phyloP scores from a whole-genome alignment of 2,329 filamentous ascomycete genomes.

The Stagonosporopsis chrysanthemi region DNA sequence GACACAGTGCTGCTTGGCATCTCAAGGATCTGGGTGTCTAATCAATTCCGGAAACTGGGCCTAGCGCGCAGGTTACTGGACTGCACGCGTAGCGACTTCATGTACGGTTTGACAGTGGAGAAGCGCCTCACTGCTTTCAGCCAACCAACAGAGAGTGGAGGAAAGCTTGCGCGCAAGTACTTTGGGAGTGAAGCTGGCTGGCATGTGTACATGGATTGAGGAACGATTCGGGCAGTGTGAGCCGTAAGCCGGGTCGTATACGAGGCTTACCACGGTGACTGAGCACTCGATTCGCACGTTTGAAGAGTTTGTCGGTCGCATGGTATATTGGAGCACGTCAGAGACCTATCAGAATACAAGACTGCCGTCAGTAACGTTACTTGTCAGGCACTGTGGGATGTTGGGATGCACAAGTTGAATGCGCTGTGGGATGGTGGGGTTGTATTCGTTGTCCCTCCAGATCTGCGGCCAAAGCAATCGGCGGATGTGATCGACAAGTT shows the following conservation, averaged over 20 bases:
- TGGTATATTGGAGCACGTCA: background rate
- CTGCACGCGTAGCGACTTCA: conserved; percentile 62
- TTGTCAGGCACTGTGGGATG: conserved; percentile 12
- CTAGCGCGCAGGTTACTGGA: conserved; percentile 66
- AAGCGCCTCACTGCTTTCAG: conserved; percentile 68
- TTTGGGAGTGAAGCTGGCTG: conserved; percentile 63
- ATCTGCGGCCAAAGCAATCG: conserved; percentile 28
- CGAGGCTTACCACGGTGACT: conserved; percentile 6
- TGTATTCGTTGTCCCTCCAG: conserved; percentile 31
- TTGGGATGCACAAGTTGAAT: conserved; percentile 10
- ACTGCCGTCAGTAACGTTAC: conserved; percentile 7
- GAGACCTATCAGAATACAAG: background rate
- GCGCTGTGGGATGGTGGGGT: conserved; percentile 27
- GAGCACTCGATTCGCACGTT: conserved; percentile 11
- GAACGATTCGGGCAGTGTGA: background rate
- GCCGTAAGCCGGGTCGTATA: conserved; percentile 7
- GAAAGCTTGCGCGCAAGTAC: conserved; percentile 64
- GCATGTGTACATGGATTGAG: conserved; percentile 68
- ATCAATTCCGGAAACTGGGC: conserved; percentile 62
- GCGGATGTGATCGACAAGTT: conserved; percentile 21
- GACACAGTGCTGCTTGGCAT: conserved; percentile 65
- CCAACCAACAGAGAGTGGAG: conserved; percentile 70
- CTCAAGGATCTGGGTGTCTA: conserved; percentile 71
- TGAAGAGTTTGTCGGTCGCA: background rate
- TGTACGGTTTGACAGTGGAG: conserved; percentile 62